A percentile compares a stretch with the other conserved stretches of the same genome.
These are phyloP conservation scores for Trichophaea hybrida DNA, from an alignment of 2,329 filamentous ascomycete genomes.

Conservation along the genomic window DNA sequence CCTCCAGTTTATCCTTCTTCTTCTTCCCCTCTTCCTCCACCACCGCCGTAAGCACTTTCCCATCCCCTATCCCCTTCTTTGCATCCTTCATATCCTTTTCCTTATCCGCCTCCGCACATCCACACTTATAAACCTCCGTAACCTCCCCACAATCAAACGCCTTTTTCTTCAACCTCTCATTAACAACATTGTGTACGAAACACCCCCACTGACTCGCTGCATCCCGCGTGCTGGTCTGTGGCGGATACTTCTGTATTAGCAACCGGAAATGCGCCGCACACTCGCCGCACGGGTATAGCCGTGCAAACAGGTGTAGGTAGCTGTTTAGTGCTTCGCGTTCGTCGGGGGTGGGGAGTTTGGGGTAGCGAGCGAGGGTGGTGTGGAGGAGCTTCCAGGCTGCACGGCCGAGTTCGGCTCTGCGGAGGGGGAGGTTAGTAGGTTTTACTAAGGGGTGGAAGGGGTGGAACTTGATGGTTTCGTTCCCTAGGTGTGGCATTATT, in stretches of 20 bases:
- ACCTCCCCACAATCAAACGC: constrained; percentile 53
- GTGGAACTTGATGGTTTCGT: constrained; percentile 60
- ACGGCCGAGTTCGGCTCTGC: constrained; percentile 45
- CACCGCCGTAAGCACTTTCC: not conserved
- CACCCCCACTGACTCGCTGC: constrained; percentile 54
- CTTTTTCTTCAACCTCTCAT: constrained; percentile 47
- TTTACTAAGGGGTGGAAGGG: not conserved
- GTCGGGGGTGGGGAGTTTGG: constrained; percentile 47
- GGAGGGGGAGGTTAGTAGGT: not conserved
- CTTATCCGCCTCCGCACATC: constrained; percentile 50
- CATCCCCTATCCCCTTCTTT: not conserved
- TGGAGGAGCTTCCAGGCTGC: constrained; percentile 57
- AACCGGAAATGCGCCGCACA: constrained; percentile 54
- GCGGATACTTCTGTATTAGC: constrained; percentile 47
- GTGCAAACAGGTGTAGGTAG: constrained; percentile 51
- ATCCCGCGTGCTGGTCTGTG: constrained; percentile 49
- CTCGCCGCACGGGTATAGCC: constrained; percentile 55
- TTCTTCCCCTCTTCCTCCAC: not conserved
- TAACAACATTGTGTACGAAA: constrained; percentile 53
- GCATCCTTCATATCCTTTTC: constrained; percentile 29
- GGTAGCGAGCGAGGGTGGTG: constrained; percentile 56
- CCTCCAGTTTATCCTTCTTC: not conserved
- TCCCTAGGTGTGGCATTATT: constrained; percentile 69
- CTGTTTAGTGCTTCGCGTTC: constrained; percentile 49
- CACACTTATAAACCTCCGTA: constrained; percentile 58